Evolutionary conservation across 106 monocot species (phyloP).

Genomic region (Dendrobium officinale): DNA sequence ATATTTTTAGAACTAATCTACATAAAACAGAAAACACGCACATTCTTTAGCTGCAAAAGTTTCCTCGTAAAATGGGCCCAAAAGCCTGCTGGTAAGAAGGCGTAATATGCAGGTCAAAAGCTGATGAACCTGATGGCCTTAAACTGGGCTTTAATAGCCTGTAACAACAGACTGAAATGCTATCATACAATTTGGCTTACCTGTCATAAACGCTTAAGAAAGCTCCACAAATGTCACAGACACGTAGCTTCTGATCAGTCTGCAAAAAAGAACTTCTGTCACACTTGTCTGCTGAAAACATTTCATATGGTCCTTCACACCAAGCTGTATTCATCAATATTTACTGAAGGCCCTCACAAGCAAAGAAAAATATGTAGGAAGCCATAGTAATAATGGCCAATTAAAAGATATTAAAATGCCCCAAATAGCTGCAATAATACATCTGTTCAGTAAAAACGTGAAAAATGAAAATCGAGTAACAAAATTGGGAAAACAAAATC

Average conservation of each 20-base stretch:
- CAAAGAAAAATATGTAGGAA: too few species aligned
- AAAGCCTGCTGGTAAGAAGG: slow-evolving; percentile 88
- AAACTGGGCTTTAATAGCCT: neutral
- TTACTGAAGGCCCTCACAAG: too few species aligned
- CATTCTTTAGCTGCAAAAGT: slow-evolving; percentile 95
- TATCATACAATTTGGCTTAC: slow-evolving; percentile 28
- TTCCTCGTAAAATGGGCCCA: slow-evolving; percentile 85
- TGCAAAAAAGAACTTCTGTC: slow-evolving; percentile 28
- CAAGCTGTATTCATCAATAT: too few species aligned
- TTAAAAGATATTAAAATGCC: too few species aligned
- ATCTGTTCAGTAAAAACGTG: too few species aligned
- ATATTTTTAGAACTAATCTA: slow-evolving; percentile 33
- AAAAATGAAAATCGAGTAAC: too few species aligned
- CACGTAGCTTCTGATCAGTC: slow-evolving; percentile 94
- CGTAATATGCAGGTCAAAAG: slow-evolving; percentile 54
- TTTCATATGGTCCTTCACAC: too few species aligned
- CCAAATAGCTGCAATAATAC: too few species aligned
- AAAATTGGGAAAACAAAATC: too few species aligned
- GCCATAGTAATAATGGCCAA: too few species aligned
- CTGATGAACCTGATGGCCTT: slow-evolving; percentile 39
- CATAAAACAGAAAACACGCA: slow-evolving; percentile 74
- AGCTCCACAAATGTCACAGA: slow-evolving; percentile 95
- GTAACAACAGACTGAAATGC: neutral
- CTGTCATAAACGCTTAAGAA: slow-evolving; percentile 96
- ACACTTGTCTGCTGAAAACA: too few species aligned